Evolutionary conservation across 371 early-diverging fungal species (phyloP).

Genomic region (Rhizopus sp.): DNA sequence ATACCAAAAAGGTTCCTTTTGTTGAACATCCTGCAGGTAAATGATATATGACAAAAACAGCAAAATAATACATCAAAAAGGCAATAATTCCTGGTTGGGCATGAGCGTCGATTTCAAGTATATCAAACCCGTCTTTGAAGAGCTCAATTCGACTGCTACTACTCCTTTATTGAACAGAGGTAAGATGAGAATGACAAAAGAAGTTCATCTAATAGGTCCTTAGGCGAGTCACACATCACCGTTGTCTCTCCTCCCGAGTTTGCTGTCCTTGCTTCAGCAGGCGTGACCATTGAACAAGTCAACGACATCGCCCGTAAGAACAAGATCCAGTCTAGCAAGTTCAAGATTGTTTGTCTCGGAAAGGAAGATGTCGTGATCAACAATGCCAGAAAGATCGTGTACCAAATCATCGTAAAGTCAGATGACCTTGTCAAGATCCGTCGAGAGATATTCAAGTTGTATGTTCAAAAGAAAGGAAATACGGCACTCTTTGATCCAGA

Average conservation of each 20-base stretch:
- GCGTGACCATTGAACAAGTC: slow-evolving; percentile 74
- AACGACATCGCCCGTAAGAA: slow-evolving; percentile 57
- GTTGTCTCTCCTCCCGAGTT: slow-evolving; percentile 79
- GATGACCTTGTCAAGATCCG: slow-evolving; percentile 49
- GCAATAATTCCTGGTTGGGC: slow-evolving; percentile 57
- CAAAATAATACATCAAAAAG: slow-evolving; percentile 7
- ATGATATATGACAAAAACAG: not conserved
- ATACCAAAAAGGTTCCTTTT: slow-evolving; percentile 51
- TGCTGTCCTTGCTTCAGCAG: slow-evolving; percentile 54
- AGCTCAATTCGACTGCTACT: slow-evolving; percentile 53
- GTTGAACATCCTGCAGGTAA: slow-evolving; percentile 36
- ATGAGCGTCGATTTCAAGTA: slow-evolving; percentile 62
- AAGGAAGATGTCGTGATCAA: slow-evolving; percentile 49
- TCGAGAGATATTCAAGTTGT: slow-evolving; percentile 52
- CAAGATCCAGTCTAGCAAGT: slow-evolving; percentile 59
- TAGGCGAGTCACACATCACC: slow-evolving; percentile 79
- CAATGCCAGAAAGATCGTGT: slow-evolving; percentile 32
- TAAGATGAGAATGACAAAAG: not conserved
- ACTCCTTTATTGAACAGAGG: slow-evolving; percentile 39
- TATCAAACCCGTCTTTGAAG: slow-evolving; percentile 55
- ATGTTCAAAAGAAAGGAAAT: slow-evolving; percentile 58
- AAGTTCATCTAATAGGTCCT: not conserved
- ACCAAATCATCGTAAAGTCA: slow-evolving; percentile 44
- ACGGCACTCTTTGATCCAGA: slow-evolving; percentile 58
- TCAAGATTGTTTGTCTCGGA: slow-evolving; percentile 67